Evolutionary conservation across 2,329 filamentous ascomycete species (phyloP), one percentile per base, ranked within the genome.

Genomic region (Aureobasidium sp.): DNA sequence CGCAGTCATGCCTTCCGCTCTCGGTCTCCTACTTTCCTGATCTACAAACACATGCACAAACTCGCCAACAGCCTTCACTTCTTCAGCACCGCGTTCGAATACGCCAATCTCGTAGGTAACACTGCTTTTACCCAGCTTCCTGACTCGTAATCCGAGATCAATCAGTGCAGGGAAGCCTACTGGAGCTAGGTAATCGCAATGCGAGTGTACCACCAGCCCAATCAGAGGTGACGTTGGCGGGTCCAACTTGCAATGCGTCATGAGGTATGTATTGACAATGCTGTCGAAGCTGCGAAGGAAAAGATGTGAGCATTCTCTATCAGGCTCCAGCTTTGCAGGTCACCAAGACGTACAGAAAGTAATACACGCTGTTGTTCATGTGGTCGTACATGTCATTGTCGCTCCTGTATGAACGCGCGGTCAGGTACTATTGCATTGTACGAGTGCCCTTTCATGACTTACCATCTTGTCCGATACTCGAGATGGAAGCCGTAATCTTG

Each of bases 361-460:
- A 89, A 75, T 96, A 96, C 60, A 94, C 82, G 44, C 86, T 89
- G 72, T 96, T 96, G 77, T 96, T 96, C 80, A 96, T 85, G 72
- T 97, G 93, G 64, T 90, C 82, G 74, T 94, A 96, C 89, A 95
- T 94, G 77, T 96, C 91, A 72, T 96, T 96, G 75, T 96, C 91
- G 73, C 85, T 86, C 90, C 90, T 92, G 47, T 64, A 24, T 29
- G 39, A 35, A 14, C 29, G 45, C 50, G 50, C 37, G 27, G 60
- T 63, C 61, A 64, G 62, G 63, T 47, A 60, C 44, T 52, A 24
- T 24, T 49, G 31, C 19, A 22, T 52, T 22, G 5, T 33, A 27
- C 44, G 5, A 50, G 45, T 8, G 40, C 6, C 54, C 6, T 15
- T 48, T 14, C 29, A 39, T n/a, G 22, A 60, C 64, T n/a, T 69